phyloP scores from a whole-genome alignment of 2,329 filamentous ascomycete genomes.

The Colletotrichum lindemuthianum region DNA sequence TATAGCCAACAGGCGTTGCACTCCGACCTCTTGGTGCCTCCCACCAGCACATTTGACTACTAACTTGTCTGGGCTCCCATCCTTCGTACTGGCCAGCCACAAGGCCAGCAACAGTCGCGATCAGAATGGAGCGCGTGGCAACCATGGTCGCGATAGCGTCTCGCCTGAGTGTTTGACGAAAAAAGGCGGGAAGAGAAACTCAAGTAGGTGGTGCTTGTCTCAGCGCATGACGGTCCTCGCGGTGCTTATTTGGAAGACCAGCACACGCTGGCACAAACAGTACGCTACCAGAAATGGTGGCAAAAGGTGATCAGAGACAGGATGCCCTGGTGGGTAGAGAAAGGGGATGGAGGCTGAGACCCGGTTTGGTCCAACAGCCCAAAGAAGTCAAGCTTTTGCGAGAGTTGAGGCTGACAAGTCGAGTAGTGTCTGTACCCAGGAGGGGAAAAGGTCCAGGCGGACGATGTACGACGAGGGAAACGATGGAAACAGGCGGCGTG shows the following conservation, averaged over 20 bases:
- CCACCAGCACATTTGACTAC: constrained; percentile 70
- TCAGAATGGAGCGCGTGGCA: constrained; percentile 35
- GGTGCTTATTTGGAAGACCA: constrained; percentile 13
- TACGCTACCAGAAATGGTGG: background rate
- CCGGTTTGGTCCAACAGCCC: background rate
- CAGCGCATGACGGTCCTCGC: constrained; percentile 9
- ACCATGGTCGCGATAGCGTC: background rate
- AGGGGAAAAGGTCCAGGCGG: background rate
- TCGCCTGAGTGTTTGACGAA: background rate
- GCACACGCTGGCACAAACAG: background rate
- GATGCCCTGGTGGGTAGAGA: background rate
- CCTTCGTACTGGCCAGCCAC: constrained; percentile 54
- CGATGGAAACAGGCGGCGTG: background rate
- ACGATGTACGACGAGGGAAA: background rate
- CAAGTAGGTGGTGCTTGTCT: constrained; percentile 1
- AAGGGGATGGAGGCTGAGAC: background rate
- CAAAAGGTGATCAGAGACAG: background rate
- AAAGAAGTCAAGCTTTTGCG: background rate
- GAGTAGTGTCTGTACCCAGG: background rate
- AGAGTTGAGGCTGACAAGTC: background rate
- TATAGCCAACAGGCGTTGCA: background rate
- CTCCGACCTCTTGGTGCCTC: constrained; percentile 52
- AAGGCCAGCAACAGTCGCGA: constrained; percentile 42
- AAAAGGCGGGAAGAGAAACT: background rate
- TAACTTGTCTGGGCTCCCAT: constrained; percentile 63